Evolutionary conservation across 495 filamentous ascomycete species (phyloP), one percentile per base, ranked within the genome.

Genomic region (Achaetomiella virescens): DNA sequence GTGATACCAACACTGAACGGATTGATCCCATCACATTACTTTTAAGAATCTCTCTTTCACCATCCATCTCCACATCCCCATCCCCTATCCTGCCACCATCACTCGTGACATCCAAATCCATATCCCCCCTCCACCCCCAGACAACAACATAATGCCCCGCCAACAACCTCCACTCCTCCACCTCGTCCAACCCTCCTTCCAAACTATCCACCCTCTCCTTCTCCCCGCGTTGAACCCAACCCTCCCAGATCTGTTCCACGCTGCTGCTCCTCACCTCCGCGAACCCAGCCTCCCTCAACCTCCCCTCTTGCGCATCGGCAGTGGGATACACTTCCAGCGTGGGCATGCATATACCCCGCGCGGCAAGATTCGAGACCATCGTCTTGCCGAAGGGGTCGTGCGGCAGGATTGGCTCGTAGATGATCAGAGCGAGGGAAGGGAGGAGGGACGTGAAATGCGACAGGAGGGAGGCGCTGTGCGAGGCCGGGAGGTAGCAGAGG

Each of bases 181-280:
- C 81, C 71, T 98, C 93, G 76, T 98, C 93, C 59, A 97, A 65
- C 76, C 91, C 88, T 67, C 91, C 88, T 70, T 97, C 93, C 51
- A 97, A 68, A 22, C 70, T 65, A 45, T 86, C 83, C 4, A 97
- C 83, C 58, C 93, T 75, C 61, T 86, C 86, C 66, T 87, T 92
- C 73, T 97, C 93, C n/a, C 68, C 72, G 9, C 77, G 72, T 0
- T 40, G 55, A 3, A 96, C 76, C 88, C 91, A 96, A 12, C 74
- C 66, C 43, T 85, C 77, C 84, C 89, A 96, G 38, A 96, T 78
- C 17, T 78, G 77, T 53, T 87, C 79, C 41, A 97, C 81, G 60
- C 88, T 88, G 50, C 80, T 76, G 27, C 54, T 57, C 42, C 59
- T 46, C 1, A 79, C 90, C 20, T 75, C 68, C 41, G 77, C 77